Percentiles rank a stretch among this genome's conserved stretches.
These are phyloP conservation scores for Skeletonema tropicum DNA, from an alignment of 108 stramenopile genomes.

Conservation along the genomic window DNA sequence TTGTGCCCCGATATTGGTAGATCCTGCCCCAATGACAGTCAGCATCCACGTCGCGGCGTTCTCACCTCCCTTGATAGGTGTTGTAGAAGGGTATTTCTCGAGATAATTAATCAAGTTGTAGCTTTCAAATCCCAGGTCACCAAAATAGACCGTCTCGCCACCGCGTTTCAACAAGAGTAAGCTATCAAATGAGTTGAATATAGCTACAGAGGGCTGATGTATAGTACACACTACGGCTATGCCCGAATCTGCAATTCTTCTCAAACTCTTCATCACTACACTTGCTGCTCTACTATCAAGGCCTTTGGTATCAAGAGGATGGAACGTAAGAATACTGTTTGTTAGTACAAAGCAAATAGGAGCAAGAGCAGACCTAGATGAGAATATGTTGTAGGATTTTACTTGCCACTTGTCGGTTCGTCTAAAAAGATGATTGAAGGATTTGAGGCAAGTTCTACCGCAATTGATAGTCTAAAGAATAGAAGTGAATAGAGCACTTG, in stretches of 20 bases:
- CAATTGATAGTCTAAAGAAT: constrained; percentile 35
- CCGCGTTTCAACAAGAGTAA: constrained; percentile 81
- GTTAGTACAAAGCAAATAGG: constrained; percentile 72
- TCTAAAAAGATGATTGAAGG: constrained; percentile 67
- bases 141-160: constrained; percentile 85
- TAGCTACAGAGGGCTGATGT: constrained; percentile 85
- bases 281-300: constrained; percentile 72
- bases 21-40: constrained; percentile 56
- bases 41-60: constrained; percentile 80
- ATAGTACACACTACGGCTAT: constrained; percentile 79
- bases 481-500: not conserved
- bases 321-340: constrained; percentile 30
- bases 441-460: constrained; percentile 45
- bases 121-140: constrained; percentile 71
- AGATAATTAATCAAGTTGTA: constrained; percentile 67
- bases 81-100: constrained; percentile 53
- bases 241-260: constrained; percentile 64
- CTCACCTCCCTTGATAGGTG: constrained; percentile 60
- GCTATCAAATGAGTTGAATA: constrained; percentile 78
- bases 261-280: constrained; percentile 63
- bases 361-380: not conserved
- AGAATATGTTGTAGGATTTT: too few relatives aligned
- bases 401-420: constrained; percentile 60
- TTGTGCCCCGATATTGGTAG: constrained; percentile 12
- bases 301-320: constrained; percentile 25